Conservation (phyloP, 176 grass and related monocot species). For the Rhynchospora breviuscula region DNA sequence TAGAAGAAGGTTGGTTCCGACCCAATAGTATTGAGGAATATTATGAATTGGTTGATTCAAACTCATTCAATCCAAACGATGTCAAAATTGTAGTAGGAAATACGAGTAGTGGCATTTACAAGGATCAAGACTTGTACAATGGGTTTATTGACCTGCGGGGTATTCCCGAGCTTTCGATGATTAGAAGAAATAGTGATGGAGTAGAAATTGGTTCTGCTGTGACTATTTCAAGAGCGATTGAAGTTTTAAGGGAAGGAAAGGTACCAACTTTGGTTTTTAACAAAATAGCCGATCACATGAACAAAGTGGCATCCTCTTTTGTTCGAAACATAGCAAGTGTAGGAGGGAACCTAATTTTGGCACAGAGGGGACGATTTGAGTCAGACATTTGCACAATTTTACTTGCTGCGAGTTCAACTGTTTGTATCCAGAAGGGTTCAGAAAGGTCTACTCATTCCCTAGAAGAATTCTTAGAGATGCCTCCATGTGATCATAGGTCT, state of each 20-base stretch:
- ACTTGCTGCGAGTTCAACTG: conserved; percentile 56
- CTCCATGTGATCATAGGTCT: conserved; percentile 57
- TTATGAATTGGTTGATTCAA: conserved; percentile 38
- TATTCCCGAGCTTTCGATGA: conserved; percentile 53
- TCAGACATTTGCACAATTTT: conserved; percentile 78
- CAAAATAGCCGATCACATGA: conserved; percentile 88
- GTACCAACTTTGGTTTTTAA: conserved; percentile 34
- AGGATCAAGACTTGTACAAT: conserved; percentile 53
- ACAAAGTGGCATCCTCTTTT: conserved; percentile 79
- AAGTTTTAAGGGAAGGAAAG: conserved; percentile 41
- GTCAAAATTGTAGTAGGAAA: conserved; percentile 74
- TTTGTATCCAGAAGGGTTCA: conserved; percentile 52
- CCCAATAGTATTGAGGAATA: conserved; percentile 50
- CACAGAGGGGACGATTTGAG: conserved; percentile 61
- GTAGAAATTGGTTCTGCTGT: conserved; percentile 62
- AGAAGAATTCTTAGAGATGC: conserved; percentile 67
- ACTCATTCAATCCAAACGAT: conserved; percentile 15
- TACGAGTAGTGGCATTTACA: conserved; percentile 80
- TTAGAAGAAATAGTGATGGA: conserved; percentile 37
- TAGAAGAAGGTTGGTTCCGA: conserved; percentile 32
- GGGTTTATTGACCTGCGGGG: conserved; percentile 68
- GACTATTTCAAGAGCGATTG: conserved; percentile 49
- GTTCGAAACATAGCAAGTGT: conserved; percentile 77
- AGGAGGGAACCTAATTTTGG: conserved; percentile 87
- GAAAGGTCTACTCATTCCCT: conserved; percentile 36